Evolutionary conservation across 2,329 filamentous ascomycete genomes (phyloP).

Genomic region (Eurotiales sp.): DNA sequence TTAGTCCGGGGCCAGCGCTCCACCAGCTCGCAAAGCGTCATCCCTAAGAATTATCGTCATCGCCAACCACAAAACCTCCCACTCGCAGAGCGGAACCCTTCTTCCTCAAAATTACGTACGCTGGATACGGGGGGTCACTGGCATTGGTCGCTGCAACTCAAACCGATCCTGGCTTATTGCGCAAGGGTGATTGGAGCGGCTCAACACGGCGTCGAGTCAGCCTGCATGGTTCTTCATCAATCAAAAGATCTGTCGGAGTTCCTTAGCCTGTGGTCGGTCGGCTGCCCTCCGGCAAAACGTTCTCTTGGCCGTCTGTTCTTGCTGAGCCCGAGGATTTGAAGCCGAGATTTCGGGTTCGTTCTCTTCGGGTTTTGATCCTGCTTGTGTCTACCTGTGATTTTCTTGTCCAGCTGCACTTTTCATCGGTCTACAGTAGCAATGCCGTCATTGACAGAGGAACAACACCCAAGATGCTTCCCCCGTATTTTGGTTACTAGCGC

Average conservation of each 20-base stretch:
- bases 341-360: conserved; percentile 3
- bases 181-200: conserved; percentile 6
- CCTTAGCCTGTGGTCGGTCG: conserved; percentile 3
- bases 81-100: no score
- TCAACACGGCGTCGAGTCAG: not conserved
- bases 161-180: not conserved
- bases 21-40: conserved; percentile 28
- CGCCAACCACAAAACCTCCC: conserved; percentile 17
- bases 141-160: no score
- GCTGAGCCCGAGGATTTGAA: not conserved
- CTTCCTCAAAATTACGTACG: not conserved
- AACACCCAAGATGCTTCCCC: not conserved
- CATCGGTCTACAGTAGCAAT: not conserved
- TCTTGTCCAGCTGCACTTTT: no score
- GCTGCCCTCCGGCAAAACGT: conserved; percentile 5
- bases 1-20: conserved; percentile 24
- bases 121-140: no score
- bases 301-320: conserved; percentile 4
- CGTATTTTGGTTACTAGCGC: not conserved
- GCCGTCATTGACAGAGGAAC: no score
- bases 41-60: conserved; percentile 40
- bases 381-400: not conserved
- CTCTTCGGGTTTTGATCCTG: no score
- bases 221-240: no score
- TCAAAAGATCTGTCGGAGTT: no score